These are phyloP conservation scores for Nakataea oryzae DNA, from an alignment of 2,329 filamentous ascomycete species.

Conservation along the genomic window DNA sequence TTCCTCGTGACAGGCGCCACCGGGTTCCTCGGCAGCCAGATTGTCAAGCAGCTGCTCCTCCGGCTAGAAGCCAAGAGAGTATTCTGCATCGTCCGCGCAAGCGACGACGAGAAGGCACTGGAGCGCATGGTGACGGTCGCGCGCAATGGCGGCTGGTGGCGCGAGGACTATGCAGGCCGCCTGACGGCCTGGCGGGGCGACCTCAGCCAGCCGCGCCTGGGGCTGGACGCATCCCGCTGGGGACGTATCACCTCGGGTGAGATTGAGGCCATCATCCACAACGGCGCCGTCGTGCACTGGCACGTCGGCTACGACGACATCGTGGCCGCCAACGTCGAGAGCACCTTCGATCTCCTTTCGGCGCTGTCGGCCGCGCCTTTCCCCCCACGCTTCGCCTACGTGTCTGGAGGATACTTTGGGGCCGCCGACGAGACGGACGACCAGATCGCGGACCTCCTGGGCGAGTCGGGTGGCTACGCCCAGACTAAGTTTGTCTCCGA, in stretches of 20 bases:
- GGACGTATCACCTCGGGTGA: not conserved
- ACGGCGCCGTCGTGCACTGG: conserved; percentile 1
- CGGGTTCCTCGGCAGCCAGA: conserved; percentile 28
- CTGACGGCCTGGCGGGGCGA: not conserved
- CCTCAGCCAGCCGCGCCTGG: not conserved
- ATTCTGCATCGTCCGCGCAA: not conserved
- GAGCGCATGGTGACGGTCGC: not conserved
- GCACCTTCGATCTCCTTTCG: not conserved
- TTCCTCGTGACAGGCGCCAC: conserved; percentile 31
- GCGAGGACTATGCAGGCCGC: too few species aligned
- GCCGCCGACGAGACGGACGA: not conserved
- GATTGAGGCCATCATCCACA: not conserved
- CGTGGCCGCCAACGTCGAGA: not conserved
- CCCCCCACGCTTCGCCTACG: not conserved
- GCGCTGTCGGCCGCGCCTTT: not conserved
- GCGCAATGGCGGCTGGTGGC: not conserved
- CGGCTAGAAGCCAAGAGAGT: not conserved
- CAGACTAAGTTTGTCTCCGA: not conserved
- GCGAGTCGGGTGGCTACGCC: not conserved
- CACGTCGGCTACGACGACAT: not conserved
- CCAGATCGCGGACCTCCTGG: not conserved
- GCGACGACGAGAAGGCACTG: not conserved
- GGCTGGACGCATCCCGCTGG: not conserved
- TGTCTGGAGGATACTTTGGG: not conserved
- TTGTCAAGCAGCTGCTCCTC: conserved; percentile 24